Percentiles rank a stretch among this genome's conserved stretches.
Evolutionary conservation across 78 protist genomes (phyloP).

Genomic region (Thecamonas trahens): DNA sequence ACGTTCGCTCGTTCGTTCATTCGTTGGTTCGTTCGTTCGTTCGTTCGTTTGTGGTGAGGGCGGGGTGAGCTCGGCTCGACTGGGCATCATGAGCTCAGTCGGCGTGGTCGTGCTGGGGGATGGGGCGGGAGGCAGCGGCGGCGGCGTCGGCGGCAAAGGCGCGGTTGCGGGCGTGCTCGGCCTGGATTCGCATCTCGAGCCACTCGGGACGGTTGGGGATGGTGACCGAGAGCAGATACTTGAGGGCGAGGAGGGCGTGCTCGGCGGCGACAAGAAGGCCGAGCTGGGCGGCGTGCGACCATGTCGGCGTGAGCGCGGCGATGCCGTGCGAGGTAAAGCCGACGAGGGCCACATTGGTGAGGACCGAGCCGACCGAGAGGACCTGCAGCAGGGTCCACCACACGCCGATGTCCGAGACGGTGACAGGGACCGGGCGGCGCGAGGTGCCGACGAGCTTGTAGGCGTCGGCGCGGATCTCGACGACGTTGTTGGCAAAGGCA

Average conservation of each 20-base stretch:
- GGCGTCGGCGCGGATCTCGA: constrained; percentile 6
- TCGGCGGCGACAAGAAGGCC: background rate
- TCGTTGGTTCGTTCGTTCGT: too few relatives aligned
- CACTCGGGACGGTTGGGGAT: too few relatives aligned
- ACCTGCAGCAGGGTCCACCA: background rate
- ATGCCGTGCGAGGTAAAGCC: background rate
- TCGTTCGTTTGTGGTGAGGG: too few relatives aligned
- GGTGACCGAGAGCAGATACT: background rate
- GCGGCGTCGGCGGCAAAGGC: too few relatives aligned
- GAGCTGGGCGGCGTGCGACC: background rate
- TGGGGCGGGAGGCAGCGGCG: too few relatives aligned
- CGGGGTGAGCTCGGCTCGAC: too few relatives aligned
- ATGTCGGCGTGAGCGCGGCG: background rate
- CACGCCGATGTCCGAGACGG: background rate
- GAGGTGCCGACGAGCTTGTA: background rate
- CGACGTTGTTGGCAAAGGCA: constrained; percentile 2
- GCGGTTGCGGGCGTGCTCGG: too few relatives aligned
- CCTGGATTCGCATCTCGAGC: too few relatives aligned
- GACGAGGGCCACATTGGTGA: constrained; percentile 4
- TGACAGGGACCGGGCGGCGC: background rate
- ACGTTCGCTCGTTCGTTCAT: too few relatives aligned
- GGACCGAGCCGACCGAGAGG: background rate
- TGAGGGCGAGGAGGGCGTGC: background rate
- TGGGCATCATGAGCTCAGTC: too few relatives aligned
- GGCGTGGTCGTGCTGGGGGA: too few relatives aligned